Base-by-base conservation (phyloP, 2,329 filamentous ascomycete species). In the Metarhizium guizhouense region DNA sequence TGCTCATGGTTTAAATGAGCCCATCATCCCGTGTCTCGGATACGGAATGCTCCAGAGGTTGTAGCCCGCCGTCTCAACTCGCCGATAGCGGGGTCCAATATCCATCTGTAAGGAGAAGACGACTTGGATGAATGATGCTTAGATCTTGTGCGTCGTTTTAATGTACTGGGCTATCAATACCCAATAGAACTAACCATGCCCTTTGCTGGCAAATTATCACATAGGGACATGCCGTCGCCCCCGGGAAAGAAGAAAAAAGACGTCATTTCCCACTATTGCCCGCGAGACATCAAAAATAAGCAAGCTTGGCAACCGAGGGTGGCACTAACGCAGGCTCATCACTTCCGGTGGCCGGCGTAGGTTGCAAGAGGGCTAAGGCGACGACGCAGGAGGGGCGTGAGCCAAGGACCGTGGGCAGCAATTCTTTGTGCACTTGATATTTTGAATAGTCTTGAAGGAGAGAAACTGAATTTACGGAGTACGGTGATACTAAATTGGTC, bases 271-370 rank as follows among this genome's bases (percentile, higher is more conserved):
- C 14, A 16, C 7, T 43, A n/a, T 7, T 45, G 36, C 34, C 25
- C 13, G 11, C 32, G 30, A 53, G 30, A 40, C 42, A 42, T 54
- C 30, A 48, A 30, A 10, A 8, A 47, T n/a, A 49, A 38, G 45
- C 16, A 18, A 13, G 10, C 20, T 7, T 20, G 25, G 18, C n/a
- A 25, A 16, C 20, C 18, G 13, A n/a, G n/a, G n/a, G 25, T 13
- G 25, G 34, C 45, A 42, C 45, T 43, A 54, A 49, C 52, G 52
- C 52, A 50, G 45, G 45, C 30, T 49, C 34, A 49, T 38, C n/a
- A 49, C 45, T 49, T 54, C 8, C 45, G 32, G 32, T 11, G 34
- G 2, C 18, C 20, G 18, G 30, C 36, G 34, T n/a, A 42, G 20
- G 25, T 32, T 25, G 20, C 6, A 16, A 36, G 18, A 29, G 34